Conservation (phyloP, 2,329 filamentous ascomycete genomes). For the Sporothrix mexicana region DNA sequence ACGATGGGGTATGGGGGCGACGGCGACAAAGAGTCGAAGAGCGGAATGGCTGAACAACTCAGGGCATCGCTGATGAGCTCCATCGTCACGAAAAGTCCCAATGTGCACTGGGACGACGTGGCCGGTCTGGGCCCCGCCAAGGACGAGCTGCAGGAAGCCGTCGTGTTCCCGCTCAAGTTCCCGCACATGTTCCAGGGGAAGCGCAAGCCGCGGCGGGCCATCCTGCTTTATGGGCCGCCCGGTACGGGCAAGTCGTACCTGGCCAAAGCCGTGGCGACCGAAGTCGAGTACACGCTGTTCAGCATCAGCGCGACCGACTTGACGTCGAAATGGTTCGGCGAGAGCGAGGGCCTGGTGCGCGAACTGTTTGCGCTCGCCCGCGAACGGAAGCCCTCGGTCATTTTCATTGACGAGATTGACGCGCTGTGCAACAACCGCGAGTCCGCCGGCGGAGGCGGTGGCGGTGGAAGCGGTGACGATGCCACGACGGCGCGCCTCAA, state of each 20-base stretch:
- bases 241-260: slow-evolving; percentile 65
- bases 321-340: slow-evolving; percentile 34
- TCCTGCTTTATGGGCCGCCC: slow-evolving; percentile 62
- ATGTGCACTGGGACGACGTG: slow-evolving; percentile 38
- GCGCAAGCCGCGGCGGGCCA: slow-evolving; percentile 34
- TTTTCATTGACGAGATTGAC: slow-evolving; percentile 99
- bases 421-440: slow-evolving; percentile 92
- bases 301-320: slow-evolving; percentile 31
- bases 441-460: slow-evolving; percentile 78
- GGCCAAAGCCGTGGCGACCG: slow-evolving; percentile 59
- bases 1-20: background rate
- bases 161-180: slow-evolving; percentile 37
- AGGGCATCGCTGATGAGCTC: slow-evolving; percentile 28
- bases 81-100: slow-evolving; percentile 37
- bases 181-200: slow-evolving; percentile 39
- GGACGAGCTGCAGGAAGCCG: slow-evolving; percentile 38
- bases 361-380: slow-evolving; percentile 92
- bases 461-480: background rate
- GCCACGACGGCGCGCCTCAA: slow-evolving; percentile 87
- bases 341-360: slow-evolving; percentile 60
- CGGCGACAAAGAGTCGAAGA: slow-evolving; percentile 22
- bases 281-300: slow-evolving; percentile 62
- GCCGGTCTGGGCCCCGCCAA: slow-evolving; percentile 37
- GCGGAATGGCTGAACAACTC: slow-evolving; percentile 27
- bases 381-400: slow-evolving; percentile 86